phyloP scores from a whole-genome alignment of 2,329 filamentous ascomycete species.

The Aspergillus persii region DNA sequence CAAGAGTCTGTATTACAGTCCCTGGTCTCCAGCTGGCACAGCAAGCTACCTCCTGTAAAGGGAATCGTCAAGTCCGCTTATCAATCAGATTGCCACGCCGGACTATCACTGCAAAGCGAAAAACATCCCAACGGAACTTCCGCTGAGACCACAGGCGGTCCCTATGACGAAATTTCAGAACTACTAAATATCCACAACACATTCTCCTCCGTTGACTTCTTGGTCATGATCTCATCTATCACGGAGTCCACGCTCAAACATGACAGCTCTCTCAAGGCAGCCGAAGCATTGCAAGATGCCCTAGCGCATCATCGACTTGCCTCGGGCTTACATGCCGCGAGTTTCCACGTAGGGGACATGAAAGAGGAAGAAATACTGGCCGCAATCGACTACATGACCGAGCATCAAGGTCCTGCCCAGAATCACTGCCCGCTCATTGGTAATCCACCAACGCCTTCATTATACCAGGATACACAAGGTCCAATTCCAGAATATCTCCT shows the following conservation, averaged over 20 bases:
- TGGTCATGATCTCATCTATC: slow-evolving; percentile 36
- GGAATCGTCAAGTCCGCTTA: background rate
- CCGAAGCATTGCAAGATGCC: slow-evolving; percentile 32
- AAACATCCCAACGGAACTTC: no score
- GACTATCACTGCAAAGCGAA: no score
- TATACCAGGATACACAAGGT: background rate
- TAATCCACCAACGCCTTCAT: background rate
- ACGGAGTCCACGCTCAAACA: slow-evolving; percentile 41
- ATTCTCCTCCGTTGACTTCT: slow-evolving; percentile 33
- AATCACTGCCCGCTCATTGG: background rate
- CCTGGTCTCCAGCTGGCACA: background rate
- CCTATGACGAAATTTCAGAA: background rate
- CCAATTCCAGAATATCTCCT: background rate
- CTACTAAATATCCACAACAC: slow-evolving; percentile 27
- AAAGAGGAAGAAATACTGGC: slow-evolving; percentile 5
- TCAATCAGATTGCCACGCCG: no score
- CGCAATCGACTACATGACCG: background rate
- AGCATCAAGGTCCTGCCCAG: background rate
- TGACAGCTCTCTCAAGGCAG: slow-evolving; percentile 22
- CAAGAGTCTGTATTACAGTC: background rate
- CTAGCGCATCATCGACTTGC: slow-evolving; percentile 24
- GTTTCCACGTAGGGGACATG: slow-evolving; percentile 27
- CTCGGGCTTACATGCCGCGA: slow-evolving; percentile 21
- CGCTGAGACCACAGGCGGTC: no score
- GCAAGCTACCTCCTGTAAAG: background rate